phyloP scores from a whole-genome alignment of 768 basidiomycete species.

The Tubosaeta brunneosetosa region DNA sequence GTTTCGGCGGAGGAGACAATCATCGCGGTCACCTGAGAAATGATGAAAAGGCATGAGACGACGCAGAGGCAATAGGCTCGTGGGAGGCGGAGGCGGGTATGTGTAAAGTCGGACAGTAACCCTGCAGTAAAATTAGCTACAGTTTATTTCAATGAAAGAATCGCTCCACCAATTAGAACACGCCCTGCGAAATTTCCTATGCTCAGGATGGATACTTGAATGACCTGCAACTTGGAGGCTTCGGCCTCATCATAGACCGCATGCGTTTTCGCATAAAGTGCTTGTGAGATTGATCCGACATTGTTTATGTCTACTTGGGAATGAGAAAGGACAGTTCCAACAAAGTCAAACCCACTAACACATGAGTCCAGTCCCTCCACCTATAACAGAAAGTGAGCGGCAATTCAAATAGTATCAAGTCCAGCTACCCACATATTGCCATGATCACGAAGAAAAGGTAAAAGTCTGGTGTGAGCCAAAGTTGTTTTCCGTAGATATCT shows the following conservation, averaged over 20 bases:
- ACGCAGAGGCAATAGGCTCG: constrained; percentile 67
- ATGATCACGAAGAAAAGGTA: constrained; percentile 57
- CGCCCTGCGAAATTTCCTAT: constrained; percentile 79
- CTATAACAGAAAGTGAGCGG: constrained; percentile 29
- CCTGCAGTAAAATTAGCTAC: constrained; percentile 37
- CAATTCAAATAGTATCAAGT: neutral
- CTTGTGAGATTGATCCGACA: constrained; percentile 72
- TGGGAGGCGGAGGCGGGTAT: constrained; percentile 53
- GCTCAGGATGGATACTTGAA: constrained; percentile 80
- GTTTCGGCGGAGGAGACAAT: constrained; percentile 48
- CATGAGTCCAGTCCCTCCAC: constrained; percentile 74
- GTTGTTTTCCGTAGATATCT: constrained; percentile 50
- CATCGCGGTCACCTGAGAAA: constrained; percentile 64
- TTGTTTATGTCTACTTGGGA: constrained; percentile 73
- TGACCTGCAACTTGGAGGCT: constrained; percentile 71
- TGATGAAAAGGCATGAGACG: constrained; percentile 61
- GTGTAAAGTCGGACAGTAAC: constrained; percentile 60
- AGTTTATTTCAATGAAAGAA: neutral
- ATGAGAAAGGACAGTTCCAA: neutral
- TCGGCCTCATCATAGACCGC: constrained; percentile 58
- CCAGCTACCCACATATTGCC: constrained; percentile 45
- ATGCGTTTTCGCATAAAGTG: constrained; percentile 56
- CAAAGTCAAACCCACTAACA: constrained; percentile 40
- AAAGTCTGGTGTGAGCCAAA: constrained; percentile 56
- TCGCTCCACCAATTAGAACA: constrained; percentile 58